Evolutionary conservation across 2,329 filamentous ascomycete genomes (phyloP).

Genomic region (Plenodomus tracheiphilus): DNA sequence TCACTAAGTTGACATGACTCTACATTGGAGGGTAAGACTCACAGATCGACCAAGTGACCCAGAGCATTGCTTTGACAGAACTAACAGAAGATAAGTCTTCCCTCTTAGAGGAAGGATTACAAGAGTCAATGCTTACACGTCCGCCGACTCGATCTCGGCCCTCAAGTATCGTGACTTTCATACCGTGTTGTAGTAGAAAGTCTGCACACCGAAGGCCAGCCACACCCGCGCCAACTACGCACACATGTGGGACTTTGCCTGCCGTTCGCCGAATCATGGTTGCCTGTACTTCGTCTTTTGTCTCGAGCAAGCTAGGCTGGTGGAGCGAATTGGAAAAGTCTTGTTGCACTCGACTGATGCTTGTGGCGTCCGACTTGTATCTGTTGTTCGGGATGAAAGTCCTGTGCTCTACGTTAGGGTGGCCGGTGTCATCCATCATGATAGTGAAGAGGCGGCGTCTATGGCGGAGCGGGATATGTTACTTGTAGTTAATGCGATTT

Average conservation of each 20-base stretch:
- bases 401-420: conserved; percentile 24
- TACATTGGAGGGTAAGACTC: conserved; percentile 30
- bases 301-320: conserved; percentile 22
- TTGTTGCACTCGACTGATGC: conserved; percentile 37
- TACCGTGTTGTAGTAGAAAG: conserved; percentile 65
- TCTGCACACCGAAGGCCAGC: conserved; percentile 73
- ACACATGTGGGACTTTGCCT: conserved; percentile 57
- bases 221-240: conserved; percentile 71
- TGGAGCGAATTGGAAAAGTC: conserved; percentile 40
- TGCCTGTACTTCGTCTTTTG: background rate
- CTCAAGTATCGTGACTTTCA: conserved; percentile 70
- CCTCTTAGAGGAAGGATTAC: too few relatives aligned
- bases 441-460: background rate
- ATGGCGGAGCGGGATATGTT: background rate
- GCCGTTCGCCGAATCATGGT: conserved; percentile 37
- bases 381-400: conserved; percentile 33
- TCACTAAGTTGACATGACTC: background rate
- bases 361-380: conserved; percentile 10
- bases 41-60: conserved; percentile 61
- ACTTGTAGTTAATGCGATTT: background rate
- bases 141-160: conserved; percentile 69
- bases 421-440: conserved; percentile 23
- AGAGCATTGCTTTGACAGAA: conserved; percentile 54
- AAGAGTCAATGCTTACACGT: conserved; percentile 50
- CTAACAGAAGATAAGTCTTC: conserved; percentile 33